Evolutionary conservation across 2,329 filamentous ascomycete species (phyloP).

Genomic region (Dothiorella sarmentorum): DNA sequence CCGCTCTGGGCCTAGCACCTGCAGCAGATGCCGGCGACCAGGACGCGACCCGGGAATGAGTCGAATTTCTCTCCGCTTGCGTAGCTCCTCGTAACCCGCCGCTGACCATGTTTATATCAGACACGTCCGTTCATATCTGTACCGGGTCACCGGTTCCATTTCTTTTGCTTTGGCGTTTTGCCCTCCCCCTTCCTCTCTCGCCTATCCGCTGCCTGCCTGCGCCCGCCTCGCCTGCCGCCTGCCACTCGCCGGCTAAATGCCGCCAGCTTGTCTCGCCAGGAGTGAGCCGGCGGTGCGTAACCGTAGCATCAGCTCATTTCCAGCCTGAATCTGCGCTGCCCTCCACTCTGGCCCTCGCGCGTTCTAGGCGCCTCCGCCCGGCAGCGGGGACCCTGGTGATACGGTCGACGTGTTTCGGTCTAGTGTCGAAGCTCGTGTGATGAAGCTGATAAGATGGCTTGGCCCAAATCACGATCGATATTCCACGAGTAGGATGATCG

Average conservation of each 20-base stretch:
- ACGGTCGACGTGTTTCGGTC: not conserved
- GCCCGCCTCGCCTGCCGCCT: constrained; percentile 6
- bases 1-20: constrained; percentile 9
- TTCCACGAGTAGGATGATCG: not conserved
- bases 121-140: constrained; percentile 14
- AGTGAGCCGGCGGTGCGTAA: constrained; percentile 5
- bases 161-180: constrained; percentile 15
- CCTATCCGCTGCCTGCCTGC: constrained; percentile 5
- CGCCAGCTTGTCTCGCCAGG: not conserved
- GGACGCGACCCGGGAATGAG: constrained; percentile 16
- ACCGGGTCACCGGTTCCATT: constrained; percentile 14
- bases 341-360: not conserved
- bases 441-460: constrained; percentile 5
- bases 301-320: constrained; percentile 15
- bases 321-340: constrained; percentile 11
- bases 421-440: not conserved
- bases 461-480: constrained; percentile 3
- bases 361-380: not conserved
- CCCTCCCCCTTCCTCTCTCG: constrained; percentile 3
- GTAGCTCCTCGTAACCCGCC: constrained; percentile 9
- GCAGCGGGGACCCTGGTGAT: not conserved
- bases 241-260: constrained; percentile 11
- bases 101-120: constrained; percentile 16
- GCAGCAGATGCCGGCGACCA: constrained; percentile 15
- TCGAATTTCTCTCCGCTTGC: constrained; percentile 18